phyloP scores from a whole-genome alignment of 2,329 filamentous ascomycete species.

The Trichoderma sp. region DNA sequence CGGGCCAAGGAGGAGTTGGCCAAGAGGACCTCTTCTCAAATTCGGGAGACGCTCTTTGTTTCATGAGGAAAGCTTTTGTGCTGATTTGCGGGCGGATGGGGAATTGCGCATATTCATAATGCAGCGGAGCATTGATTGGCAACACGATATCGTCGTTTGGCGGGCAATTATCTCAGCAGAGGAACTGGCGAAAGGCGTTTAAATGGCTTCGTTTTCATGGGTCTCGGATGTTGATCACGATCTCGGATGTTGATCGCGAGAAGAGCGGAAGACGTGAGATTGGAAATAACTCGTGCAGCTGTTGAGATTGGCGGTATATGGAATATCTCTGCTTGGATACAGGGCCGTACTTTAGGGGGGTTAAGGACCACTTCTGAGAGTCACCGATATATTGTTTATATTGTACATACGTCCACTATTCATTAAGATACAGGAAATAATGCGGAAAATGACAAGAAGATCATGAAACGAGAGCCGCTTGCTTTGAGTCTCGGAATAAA shows the following conservation, averaged over 20 bases:
- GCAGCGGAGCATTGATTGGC: background rate
- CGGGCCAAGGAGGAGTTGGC: conserved; percentile 37
- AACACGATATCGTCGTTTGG: background rate
- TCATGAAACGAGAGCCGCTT: background rate
- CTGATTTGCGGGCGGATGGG: background rate
- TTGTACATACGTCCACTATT: background rate
- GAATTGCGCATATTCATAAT: background rate
- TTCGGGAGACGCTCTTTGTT: conserved; percentile 18
- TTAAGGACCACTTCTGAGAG: background rate
- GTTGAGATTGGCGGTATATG: background rate
- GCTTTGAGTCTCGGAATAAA: too few relatives aligned
- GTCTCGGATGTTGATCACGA: background rate
- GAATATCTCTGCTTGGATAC: background rate
- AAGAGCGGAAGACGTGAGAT: too few relatives aligned
- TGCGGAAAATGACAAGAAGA: background rate
- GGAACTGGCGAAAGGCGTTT: conserved; percentile 21
- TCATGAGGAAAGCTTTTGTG: background rate
- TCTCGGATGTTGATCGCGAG: background rate
- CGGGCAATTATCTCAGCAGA: conserved; percentile 13
- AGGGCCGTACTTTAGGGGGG: background rate
- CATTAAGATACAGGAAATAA: background rate
- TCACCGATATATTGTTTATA: background rate
- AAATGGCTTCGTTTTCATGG: background rate
- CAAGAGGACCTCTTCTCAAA: conserved; percentile 6
- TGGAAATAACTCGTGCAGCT: background rate